These are phyloP conservation scores for Datura wrightii DNA, from an alignment of 257 asterid species.

Conservation along the genomic window DNA sequence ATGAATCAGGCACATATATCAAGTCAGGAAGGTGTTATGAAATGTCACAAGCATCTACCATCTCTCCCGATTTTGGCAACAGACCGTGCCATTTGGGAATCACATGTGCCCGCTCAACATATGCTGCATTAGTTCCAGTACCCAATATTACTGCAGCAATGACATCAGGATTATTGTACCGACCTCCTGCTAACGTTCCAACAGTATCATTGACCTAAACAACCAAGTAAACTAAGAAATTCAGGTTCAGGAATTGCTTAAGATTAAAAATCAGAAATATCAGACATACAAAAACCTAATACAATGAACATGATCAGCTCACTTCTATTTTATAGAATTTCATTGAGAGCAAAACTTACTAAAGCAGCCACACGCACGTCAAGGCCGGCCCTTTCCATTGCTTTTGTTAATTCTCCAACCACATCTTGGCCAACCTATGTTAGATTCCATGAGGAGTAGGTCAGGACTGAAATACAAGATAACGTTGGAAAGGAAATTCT, in stretches of 20 bases:
- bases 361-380: conserved; percentile 88
- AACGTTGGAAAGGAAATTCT: neutral
- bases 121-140: conserved; percentile 97
- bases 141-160: conserved; percentile 92
- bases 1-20: conserved; percentile 27
- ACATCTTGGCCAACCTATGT: conserved; percentile 84
- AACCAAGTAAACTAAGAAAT: conserved; percentile 22
- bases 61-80: conserved; percentile 76
- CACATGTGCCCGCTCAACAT: conserved; percentile 76
- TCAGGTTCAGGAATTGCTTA: neutral
- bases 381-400: conserved; percentile 77
- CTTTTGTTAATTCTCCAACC: conserved; percentile 76
- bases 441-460: neutral
- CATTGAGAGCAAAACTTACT: conserved; percentile 49
- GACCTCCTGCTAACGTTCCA: conserved; percentile 91
- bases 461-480: neutral
- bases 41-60: conserved; percentile 55
- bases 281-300: neutral
- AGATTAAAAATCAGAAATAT: conserved; percentile 6
- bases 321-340: neutral
- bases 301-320: neutral
- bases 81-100: conserved; percentile 88
- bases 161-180: conserved; percentile 66
- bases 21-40: neutral
- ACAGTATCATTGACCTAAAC: conserved; percentile 89